Evolutionary conservation across 495 filamentous ascomycete genomes (phyloP).

Genomic region (Glonium stellatum): DNA sequence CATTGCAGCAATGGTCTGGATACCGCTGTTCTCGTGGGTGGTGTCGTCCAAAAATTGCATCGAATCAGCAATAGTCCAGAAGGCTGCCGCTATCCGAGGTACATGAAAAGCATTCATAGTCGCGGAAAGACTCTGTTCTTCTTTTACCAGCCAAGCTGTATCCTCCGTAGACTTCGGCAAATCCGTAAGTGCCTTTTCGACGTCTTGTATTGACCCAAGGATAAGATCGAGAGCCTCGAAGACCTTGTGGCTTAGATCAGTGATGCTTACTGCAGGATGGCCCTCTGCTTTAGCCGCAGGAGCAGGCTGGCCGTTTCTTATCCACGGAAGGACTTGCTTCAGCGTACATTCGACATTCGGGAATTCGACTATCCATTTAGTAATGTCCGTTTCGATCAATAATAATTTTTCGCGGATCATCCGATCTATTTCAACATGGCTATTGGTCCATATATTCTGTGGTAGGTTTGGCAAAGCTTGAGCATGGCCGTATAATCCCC

Average conservation of each 20-base stretch:
- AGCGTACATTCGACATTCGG: constrained; percentile 13
- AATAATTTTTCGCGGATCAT: not conserved
- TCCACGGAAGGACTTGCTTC: constrained; percentile 23
- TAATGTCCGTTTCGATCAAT: constrained; percentile 12
- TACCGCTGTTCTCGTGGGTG: not conserved
- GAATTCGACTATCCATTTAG: constrained; percentile 6
- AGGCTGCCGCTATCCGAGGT: constrained; percentile 3
- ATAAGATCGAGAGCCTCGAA: constrained; percentile 27
- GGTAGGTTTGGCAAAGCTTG: constrained; percentile 16
- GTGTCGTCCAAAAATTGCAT: constrained; percentile 7
- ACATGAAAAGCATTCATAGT: constrained; percentile 13
- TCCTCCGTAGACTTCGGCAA: constrained; percentile 20
- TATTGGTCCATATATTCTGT: constrained; percentile 15
- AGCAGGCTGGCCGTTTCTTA: not conserved
- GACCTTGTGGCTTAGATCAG: constrained; percentile 4
- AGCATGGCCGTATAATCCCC: not conserved
- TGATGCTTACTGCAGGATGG: not conserved
- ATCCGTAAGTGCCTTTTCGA: constrained; percentile 19
- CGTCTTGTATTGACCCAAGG: constrained; percentile 33
- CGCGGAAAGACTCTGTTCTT: constrained; percentile 18
- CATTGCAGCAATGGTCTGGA: constrained; percentile 32
- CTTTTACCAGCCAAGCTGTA: constrained; percentile 23
- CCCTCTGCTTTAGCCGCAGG: not conserved
- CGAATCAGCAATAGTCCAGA: not conserved
- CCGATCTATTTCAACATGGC: constrained; percentile 5